Conservation (phyloP, 257 asterid genomes). For the Verbena officinalis region DNA sequence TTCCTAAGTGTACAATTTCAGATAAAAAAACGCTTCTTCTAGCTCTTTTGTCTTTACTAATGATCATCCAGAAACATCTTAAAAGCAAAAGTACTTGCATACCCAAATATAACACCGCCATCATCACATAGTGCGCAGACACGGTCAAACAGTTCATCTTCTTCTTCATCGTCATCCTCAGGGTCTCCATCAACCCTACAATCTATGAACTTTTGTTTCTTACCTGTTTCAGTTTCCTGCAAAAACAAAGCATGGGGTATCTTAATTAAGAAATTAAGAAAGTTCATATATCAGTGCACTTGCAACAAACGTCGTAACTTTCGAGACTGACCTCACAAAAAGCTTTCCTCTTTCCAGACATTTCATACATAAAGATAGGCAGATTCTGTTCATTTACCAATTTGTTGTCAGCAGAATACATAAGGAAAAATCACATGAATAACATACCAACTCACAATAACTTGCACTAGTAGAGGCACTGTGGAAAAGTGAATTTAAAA, state of each 20-base stretch:
- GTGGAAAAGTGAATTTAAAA: not conserved
- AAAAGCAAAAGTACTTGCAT: slow-evolving; percentile 34
- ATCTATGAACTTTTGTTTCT: slow-evolving; percentile 40
- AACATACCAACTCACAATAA: slow-evolving; percentile 7
- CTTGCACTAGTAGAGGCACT: not conserved
- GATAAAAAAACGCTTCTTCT: not conserved
- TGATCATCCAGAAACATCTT: slow-evolving; percentile 24
- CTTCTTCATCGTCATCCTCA: slow-evolving; percentile 36
- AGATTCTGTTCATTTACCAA: slow-evolving; percentile 46
- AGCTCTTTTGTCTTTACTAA: slow-evolving; percentile 8
- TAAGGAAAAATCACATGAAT: slow-evolving; percentile 2
- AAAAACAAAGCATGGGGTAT: slow-evolving; percentile 23
- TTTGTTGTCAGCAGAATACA: slow-evolving; percentile 12
- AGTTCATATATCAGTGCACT: not conserved
- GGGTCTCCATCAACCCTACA: slow-evolving; percentile 29
- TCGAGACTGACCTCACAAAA: slow-evolving; percentile 42
- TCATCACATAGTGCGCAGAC: slow-evolving; percentile 74
- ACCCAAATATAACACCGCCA: slow-evolving; percentile 73
- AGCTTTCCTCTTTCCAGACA: slow-evolving; percentile 40
- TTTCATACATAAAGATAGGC: slow-evolving; percentile 41
- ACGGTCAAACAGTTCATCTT: slow-evolving; percentile 45
- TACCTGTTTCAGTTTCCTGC: slow-evolving; percentile 40
- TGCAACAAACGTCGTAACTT: slow-evolving; percentile 5
- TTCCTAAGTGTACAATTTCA: not conserved
- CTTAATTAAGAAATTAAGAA: slow-evolving; percentile 7